phyloP scores from a whole-genome alignment of 768 basidiomycete genomes.

The Pleurotus giganteus region DNA sequence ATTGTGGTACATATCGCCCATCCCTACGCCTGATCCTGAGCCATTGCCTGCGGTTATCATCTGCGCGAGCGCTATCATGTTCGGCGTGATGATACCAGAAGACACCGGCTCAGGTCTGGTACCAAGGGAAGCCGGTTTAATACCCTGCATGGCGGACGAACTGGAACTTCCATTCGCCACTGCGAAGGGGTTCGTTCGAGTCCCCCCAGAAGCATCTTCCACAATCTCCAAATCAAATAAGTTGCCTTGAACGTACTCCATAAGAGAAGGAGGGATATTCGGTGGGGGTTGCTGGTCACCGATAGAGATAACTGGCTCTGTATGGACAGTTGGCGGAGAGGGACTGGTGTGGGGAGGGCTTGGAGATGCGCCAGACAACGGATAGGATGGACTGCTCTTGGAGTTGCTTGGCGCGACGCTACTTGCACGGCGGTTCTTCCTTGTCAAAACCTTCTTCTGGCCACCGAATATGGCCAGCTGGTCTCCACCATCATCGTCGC shows the following conservation, averaged over 20 bases:
- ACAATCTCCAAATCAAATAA: conserved; percentile 3
- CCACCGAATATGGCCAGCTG: conserved; percentile 57
- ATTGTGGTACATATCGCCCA: conserved; percentile 21
- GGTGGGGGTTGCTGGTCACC: neutral
- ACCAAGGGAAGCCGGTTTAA: neutral
- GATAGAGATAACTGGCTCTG: neutral
- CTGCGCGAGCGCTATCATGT: neutral
- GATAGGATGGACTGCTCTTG: conserved; percentile 14
- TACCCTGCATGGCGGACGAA: neutral
- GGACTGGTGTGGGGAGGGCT: conserved; percentile 11
- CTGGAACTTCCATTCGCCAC: too few relatives aligned
- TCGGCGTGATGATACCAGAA: neutral
- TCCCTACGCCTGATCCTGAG: conserved; percentile 9
- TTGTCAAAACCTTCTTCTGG: conserved; percentile 42
- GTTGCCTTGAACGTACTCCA: conserved; percentile 25
- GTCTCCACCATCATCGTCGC: conserved; percentile 35
- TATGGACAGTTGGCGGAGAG: conserved; percentile 13
- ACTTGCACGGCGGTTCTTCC: conserved; percentile 16
- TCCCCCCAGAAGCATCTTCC: too few relatives aligned
- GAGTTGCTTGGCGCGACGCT: neutral
- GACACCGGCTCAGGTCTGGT: too few relatives aligned
- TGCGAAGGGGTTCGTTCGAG: too few relatives aligned
- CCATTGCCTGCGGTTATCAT: too few relatives aligned
- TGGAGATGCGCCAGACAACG: conserved; percentile 10
- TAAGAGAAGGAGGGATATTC: conserved; percentile 18